Conservation (phyloP, 2,329 filamentous ascomycete species). For the Metarhizium rileyi region DNA sequence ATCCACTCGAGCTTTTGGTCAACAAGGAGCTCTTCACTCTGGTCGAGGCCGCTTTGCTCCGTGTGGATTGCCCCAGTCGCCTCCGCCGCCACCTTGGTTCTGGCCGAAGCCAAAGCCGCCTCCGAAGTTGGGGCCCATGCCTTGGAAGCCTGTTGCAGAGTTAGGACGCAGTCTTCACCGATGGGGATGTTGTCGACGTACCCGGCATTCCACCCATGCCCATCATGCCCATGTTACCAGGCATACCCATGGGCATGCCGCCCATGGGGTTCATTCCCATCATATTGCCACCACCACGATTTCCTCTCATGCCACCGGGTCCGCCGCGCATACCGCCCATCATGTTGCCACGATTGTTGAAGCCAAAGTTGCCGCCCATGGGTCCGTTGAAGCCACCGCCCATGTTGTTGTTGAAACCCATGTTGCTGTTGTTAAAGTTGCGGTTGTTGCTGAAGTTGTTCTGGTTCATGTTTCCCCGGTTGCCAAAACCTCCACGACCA, state of each 20-base stretch:
- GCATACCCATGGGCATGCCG: slow-evolving; percentile 46
- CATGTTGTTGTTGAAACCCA: slow-evolving; percentile 35
- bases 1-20: neutral
- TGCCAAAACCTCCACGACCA: slow-evolving; percentile 37
- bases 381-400: slow-evolving; percentile 40
- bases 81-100: slow-evolving; percentile 34
- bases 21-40: slow-evolving; percentile 35
- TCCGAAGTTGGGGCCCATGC: slow-evolving; percentile 61
- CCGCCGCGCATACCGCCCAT: slow-evolving; percentile 35
- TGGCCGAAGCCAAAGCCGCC: slow-evolving; percentile 56
- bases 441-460: slow-evolving; percentile 33
- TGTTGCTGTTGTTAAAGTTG: slow-evolving; percentile 30
- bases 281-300: slow-evolving; percentile 42
- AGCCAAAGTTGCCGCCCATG: slow-evolving; percentile 43
- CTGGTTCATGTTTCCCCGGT: slow-evolving; percentile 39
- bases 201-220: slow-evolving; percentile 33
- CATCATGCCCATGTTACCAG: slow-evolving; percentile 48
- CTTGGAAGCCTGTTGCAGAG: slow-evolving; percentile 47
- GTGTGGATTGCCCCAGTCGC: slow-evolving; percentile 69
- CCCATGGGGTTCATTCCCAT: slow-evolving; percentile 39
- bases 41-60: slow-evolving; percentile 70
- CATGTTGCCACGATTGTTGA: slow-evolving; percentile 32
- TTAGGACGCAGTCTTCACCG: slow-evolving; percentile 11
- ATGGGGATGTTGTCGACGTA: slow-evolving; percentile 12
- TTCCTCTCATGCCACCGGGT: slow-evolving; percentile 38